Evolutionary conservation across 2,329 filamentous ascomycete genomes (phyloP), one percentile per base, ranked within the genome.

Genomic region (Fusarium goolgardi): DNA sequence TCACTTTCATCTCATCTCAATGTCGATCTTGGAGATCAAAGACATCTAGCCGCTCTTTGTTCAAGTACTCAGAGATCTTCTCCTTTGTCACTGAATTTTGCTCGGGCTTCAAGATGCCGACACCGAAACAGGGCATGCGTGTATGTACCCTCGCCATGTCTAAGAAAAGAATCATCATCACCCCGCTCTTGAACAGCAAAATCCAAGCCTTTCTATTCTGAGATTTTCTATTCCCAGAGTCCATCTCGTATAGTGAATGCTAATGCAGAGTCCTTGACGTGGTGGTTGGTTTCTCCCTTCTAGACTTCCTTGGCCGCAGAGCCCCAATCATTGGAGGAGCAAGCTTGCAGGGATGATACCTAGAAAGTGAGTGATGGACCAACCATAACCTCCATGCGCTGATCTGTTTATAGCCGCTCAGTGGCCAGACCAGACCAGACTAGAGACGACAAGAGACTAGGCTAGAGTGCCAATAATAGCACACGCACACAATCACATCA

Each of bases 401-500:
- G 45, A 29, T 51, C 52, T 64, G 59, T 64, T 64, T 64, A 59
- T 64, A 64, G 59, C 40, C 61, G 61, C 61, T 64, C 25, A 44
- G 59, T 64, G 61, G 59, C 29, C 53, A 46, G 43, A 40, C 39
- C 27, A 21, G 10, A 58, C 16, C 5, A 56, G 20, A 25, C 47
- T 51, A 50, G 47, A 39, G 34, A n/a, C 34, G 43, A 39, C 39
- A 31, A 21, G 12, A 59, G 31, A 15, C 23, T 51, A 51, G 34
- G 3, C 35, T 39, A 8, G 13, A 40, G 6, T 27, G 63, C 60
- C 60, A 64, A 64, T 64, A 29, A 64, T 64, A 64, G 61, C 59
- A 64, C 52, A 59, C n/a, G 59, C 59, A 64, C 59, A 59, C 25
- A 52, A 21, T 64, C 61, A 59, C 61, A 52, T 56, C 61, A 64